phyloP scores from a whole-genome alignment of 805 yeast species.

The Sporopachydermia lactativora region DNA sequence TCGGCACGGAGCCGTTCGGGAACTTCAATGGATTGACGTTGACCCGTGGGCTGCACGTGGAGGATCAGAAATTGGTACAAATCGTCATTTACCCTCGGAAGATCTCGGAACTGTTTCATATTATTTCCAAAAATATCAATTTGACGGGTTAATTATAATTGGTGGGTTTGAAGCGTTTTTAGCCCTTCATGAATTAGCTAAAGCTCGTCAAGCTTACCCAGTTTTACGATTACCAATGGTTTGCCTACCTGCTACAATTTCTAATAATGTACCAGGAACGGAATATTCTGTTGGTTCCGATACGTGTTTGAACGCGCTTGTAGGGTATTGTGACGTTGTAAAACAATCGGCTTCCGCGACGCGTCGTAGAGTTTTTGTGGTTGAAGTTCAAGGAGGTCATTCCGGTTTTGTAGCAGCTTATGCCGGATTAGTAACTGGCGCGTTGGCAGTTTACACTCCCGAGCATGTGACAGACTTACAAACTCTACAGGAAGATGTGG shows the following conservation, averaged over 20 bases:
- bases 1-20: slow-evolving; percentile 43
- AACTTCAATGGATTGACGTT: slow-evolving; percentile 53
- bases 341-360: slow-evolving; percentile 71
- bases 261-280: slow-evolving; percentile 73
- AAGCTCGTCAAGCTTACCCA: slow-evolving; percentile 47
- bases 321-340: slow-evolving; percentile 64
- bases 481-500: slow-evolving; percentile 52
- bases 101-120: slow-evolving; percentile 62
- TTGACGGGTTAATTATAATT: slow-evolving; percentile 59
- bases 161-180: slow-evolving; percentile 77
- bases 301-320: slow-evolving; percentile 58
- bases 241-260: slow-evolving; percentile 65
- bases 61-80: slow-evolving; percentile 76
- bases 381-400: slow-evolving; percentile 79
- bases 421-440: slow-evolving; percentile 57
- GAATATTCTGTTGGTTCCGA: slow-evolving; percentile 68
- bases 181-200: slow-evolving; percentile 53
- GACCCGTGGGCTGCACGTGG: slow-evolving; percentile 64
- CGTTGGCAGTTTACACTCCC: slow-evolving; percentile 64
- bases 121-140: slow-evolving; percentile 49
- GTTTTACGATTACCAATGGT: slow-evolving; percentile 68
- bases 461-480: slow-evolving; percentile 50
- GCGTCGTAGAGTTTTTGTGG: slow-evolving; percentile 65
- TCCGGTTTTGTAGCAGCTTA: slow-evolving; percentile 66
- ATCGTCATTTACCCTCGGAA: slow-evolving; percentile 54